These are phyloP conservation scores for Rhodotorula glutinis DNA, from an alignment of 1,284 basidiomycete species.

Conservation along the genomic window DNA sequence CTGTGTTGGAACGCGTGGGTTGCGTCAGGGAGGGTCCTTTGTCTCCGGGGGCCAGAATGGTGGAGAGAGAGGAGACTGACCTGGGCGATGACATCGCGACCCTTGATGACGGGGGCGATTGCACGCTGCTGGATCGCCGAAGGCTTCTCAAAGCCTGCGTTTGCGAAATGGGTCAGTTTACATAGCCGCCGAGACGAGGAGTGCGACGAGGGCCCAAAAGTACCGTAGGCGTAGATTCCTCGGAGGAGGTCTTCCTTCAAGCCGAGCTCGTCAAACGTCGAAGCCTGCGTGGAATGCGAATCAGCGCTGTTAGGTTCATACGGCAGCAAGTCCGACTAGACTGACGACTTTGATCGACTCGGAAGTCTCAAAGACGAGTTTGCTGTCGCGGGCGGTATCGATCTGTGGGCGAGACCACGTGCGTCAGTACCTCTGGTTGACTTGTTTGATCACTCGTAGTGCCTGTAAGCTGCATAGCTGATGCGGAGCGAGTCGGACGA, in stretches of 20 bases:
- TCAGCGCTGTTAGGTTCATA: too few relatives aligned
- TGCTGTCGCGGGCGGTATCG: constrained; percentile 51
- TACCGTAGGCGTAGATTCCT: constrained; percentile 98
- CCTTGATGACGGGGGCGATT: constrained; percentile 81
- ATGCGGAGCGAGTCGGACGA: too few relatives aligned
- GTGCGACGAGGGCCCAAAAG: constrained; percentile 43
- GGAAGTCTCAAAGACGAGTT: constrained; percentile 97
- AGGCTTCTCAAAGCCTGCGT: constrained; percentile 94
- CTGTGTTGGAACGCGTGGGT: constrained; percentile 67
- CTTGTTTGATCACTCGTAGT: too few relatives aligned
- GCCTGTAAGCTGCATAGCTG: too few relatives aligned
- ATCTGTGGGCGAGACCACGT: constrained; percentile 30
- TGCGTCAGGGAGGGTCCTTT: not conserved
- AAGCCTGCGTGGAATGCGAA: constrained; percentile 26
- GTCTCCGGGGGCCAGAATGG: too few relatives aligned
- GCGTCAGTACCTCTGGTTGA: not conserved
- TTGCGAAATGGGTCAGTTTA: not conserved
- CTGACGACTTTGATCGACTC: constrained; percentile 76
- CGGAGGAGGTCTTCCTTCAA: constrained; percentile 93
- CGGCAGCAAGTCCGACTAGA: not conserved
- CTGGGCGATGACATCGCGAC: constrained; percentile 52
- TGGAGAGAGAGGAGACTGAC: constrained; percentile 25
- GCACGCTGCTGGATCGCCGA: constrained; percentile 98
- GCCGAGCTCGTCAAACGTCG: constrained; percentile 44
- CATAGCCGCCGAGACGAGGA: not conserved